Base-by-base conservation (phyloP, 495 filamentous ascomycete genomes). In the Aspergillus haitiensis region DNA sequence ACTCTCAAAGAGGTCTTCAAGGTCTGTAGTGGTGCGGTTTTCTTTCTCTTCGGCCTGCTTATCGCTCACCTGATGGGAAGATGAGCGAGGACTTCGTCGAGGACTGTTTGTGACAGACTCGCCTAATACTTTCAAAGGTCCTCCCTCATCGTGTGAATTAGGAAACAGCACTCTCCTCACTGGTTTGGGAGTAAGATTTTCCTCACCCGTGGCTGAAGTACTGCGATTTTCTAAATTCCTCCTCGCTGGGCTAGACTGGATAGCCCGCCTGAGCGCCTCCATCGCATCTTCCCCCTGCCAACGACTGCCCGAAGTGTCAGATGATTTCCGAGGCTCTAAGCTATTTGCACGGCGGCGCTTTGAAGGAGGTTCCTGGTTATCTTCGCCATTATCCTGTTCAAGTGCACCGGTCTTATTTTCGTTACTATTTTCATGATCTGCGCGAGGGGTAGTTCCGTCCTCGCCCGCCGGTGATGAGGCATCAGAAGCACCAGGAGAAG, bases 161-260 rank as follows among this genome's bases (percentile, higher is more conserved):
- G 89, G 87, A 74, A 97, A 97, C 47, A 97, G 79, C 36, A 92
- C 73, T 67, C 93, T 84, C 68, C 90, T 83, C 27, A 88, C 90
- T 46, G 81, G 82, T 63, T 79, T 81, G 31, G 80, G 79, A 40
- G 86, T 88, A 16, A 93, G 76, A 52, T 61, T 67, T 58, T 65
- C 69, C 55, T 67, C 67, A 60, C 70, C 67, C 61, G 90, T 82
- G 44, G 89, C 85, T 49, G 92, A 86, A 64, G 84, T 85, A 63
- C 84, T 75, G 54, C 83, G 84, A 39, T 81, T 84, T 55, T 90
- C 88, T 44, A 75, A 70, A 59, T 85, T 82, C 60, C 82, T 78
- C n/a, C 82, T 78, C n/a, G 80, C 82, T 12, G 88, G 89, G 58
- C 88, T 91, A 12, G 89, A 91, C 63, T 88, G 85, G 34, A 90